Evolutionary conservation across 257 asterid genomes (phyloP), one percentile per base, ranked within the genome.

Genomic region (Solanum gandarillasii): DNA sequence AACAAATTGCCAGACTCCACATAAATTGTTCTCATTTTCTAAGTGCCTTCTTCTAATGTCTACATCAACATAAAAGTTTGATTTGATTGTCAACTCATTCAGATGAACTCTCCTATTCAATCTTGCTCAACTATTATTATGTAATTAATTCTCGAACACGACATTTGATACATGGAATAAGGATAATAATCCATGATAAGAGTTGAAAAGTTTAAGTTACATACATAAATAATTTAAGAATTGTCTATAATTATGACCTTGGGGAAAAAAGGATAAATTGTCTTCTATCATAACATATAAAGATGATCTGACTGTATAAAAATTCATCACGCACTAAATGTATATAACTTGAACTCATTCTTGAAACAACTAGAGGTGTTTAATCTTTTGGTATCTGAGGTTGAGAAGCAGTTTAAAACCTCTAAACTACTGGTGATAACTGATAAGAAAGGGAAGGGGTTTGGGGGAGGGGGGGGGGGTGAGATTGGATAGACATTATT

Each of bases 1-100:
- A 86, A 67, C 86, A 68, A 89, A 29, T 81, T 46, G 85, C 41
- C 9, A 16, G 41, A 46, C 20, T 48, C 86, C 88, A 70, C 82
- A 88, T 84, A 43, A 81, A 78, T 88, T 88, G 87, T 38, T 90
- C 78, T 67, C 20, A 38, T 75, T 78, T 52, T 87, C 71, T 25
- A 38, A 23, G 70, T 83, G 31, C 52, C 39, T 43, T 27, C 39
- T 67, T 86, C n/a, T 83, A 29, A 25, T 71, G 84, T 88, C 90
- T 83, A 76, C 87, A 72, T 90, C 89, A 90, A 29, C 27, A 25
- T 39, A 86, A 71, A 73, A 23, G 13, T 12, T 29, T 34, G 55
- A 78, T 81, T 73, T 87, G 60, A 34, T 70, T 78, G 32, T 70
- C 84, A 75, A 34, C 46, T 25, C 48, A 68, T 79, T 36, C 21